Percentiles rank a stretch among this genome's conserved stretches.
Conservation (phyloP, 768 basidiomycete genomes). For the Mycena maculata region DNA sequence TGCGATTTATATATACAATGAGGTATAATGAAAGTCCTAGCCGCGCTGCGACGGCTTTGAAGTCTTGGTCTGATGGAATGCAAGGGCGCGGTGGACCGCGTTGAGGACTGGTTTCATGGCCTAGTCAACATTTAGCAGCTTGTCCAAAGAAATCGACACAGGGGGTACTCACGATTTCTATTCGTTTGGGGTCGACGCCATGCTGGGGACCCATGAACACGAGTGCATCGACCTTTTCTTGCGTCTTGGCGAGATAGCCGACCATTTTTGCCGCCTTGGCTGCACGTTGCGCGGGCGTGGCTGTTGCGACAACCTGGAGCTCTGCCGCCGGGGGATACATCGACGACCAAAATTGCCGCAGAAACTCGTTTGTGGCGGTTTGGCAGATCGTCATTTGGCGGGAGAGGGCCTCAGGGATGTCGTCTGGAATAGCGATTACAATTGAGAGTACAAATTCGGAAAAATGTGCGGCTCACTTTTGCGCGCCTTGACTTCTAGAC, state of each 20-base stretch:
- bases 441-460: not conserved
- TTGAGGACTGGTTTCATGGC: conserved; percentile 81
- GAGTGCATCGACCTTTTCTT: conserved; percentile 85
- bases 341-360: conserved; percentile 95
- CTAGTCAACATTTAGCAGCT: conserved; percentile 48
- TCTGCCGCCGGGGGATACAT: conserved; percentile 82
- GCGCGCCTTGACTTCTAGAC: conserved; percentile 71
- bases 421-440: conserved; percentile 58
- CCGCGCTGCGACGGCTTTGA: conserved; percentile 43
- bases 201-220: conserved; percentile 69
- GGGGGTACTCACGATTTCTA: conserved; percentile 68
- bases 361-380: conserved; percentile 93
- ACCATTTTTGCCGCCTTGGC: conserved; percentile 91
- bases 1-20: conserved; percentile 31
- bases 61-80: conserved; percentile 58
- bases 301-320: conserved; percentile 56
- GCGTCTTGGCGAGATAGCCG: conserved; percentile 80
- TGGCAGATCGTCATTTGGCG: conserved; percentile 90
- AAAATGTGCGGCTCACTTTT: conserved; percentile 61
- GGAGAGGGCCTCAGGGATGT: conserved; percentile 83
- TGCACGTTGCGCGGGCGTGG: conserved; percentile 76
- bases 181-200: conserved; percentile 69
- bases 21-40: conserved; percentile 33
- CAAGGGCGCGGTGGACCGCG: conserved; percentile 79
- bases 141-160: not conserved